Evolutionary conservation across 805 yeast species (phyloP), one percentile per base, ranked within the genome.

Genomic region (Kodamaea hsintzibuensis): DNA sequence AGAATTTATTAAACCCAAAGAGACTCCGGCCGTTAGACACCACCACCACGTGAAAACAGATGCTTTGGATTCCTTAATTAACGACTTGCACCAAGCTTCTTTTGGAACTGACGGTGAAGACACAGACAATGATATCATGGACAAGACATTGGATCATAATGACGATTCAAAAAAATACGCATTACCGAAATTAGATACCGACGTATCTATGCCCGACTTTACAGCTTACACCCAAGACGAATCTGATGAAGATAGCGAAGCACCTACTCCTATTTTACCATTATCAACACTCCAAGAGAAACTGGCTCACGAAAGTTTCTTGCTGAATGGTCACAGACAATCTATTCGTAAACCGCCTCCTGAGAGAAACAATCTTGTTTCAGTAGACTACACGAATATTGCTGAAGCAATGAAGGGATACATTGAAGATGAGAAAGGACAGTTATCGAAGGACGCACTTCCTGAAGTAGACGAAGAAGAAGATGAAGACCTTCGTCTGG

Each of bases 281-380:
- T 60, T 68, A 19, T 48, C 71, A 27, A 48, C 59, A 33, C 55
- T 52, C 16, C 65, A 62, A 16, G 63, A 61, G 10, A 58, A 61
- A 50, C 55, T 53, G 43, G 62, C 62, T 13, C 72, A 68, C 49
- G 63, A 65, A 44, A 60, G 59, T 22, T 66, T 63, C 55, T 49
- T 68, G 9, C 58, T 53, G 33, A 58, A 67, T 13, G 68, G 71
- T 1, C 68, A 69, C 48, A 67, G 58, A 47, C 66, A 61, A 7
- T 74, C 79, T 2, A 57, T 74, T 13, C 64, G 78, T 42, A 74
- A 72, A 47, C 77, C 78, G 0, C 77, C 78, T 13, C 62, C 68
- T 12, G 42, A 38, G 18, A 52, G 62, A 49, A 55, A 56, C 8
- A 51, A 59, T 17, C 56, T 65, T 48, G 66, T 67, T 2, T 67